A percentile compares a stretch with the other conserved stretches of the same genome.
Evolutionary conservation across 768 basidiomycete species (phyloP).

Genomic region (Pisolithus marmoratus): DNA sequence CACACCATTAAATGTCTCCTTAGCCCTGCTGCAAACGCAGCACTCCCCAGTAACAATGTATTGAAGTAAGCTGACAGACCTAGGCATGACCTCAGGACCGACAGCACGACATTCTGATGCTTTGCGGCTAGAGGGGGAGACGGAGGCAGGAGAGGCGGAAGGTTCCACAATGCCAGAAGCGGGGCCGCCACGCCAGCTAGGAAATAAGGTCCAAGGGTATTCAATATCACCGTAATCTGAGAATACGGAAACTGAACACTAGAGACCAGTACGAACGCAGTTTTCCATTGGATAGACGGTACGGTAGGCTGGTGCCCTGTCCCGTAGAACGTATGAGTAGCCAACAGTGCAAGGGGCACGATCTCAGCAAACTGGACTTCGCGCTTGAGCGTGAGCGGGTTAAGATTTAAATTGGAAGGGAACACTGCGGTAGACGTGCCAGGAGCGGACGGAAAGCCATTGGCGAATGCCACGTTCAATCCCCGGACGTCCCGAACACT

Average conservation of each 20-base stretch:
- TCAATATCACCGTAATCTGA: constrained; percentile 65
- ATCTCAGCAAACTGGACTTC: constrained; percentile 60
- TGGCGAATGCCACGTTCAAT: constrained; percentile 43
- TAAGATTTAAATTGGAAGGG: no score
- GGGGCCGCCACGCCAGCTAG: constrained; percentile 63
- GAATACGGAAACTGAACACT: constrained; percentile 69
- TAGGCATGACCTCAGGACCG: constrained; percentile 48
- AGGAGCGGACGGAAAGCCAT: constrained; percentile 18
- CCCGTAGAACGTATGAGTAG: constrained; percentile 70
- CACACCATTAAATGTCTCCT: constrained; percentile 94
- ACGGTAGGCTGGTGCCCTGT: constrained; percentile 93
- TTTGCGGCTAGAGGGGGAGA: not conserved
- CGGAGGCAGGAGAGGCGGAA: constrained; percentile 47
- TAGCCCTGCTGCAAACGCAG: constrained; percentile 67
- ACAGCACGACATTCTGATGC: constrained; percentile 21
- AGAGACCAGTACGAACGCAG: constrained; percentile 77
- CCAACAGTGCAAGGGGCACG: constrained; percentile 69
- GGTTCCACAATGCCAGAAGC: constrained; percentile 79
- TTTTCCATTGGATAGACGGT: constrained; percentile 92
- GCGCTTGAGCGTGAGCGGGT: constrained; percentile 26
- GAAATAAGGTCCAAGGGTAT: constrained; percentile 71
- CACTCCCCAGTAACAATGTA: constrained; percentile 58
- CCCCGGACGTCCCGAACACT: constrained; percentile 66
- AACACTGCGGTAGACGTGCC: constrained; percentile 38
- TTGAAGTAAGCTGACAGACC: constrained; percentile 69